Base-by-base conservation (phyloP, 2,329 filamentous ascomycete species). In the Alternaria infectoria region DNA sequence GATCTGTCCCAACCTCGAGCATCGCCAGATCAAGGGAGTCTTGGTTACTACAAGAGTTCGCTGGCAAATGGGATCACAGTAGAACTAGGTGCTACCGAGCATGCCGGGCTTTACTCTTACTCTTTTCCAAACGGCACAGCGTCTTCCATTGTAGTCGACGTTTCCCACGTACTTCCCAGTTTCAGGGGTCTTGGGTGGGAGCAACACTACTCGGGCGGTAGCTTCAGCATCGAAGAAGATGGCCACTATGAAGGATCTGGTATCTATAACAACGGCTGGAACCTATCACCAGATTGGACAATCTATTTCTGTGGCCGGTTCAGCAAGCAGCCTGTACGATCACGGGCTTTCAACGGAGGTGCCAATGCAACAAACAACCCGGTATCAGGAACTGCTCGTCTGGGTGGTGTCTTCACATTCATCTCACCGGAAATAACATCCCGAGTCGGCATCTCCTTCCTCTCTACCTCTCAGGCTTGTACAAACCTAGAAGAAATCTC, bases 191-290 rank as follows among this genome's bases (percentile, higher is more conserved):
- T 87, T 67, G 86, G 87, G 0, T 81, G 89, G 32, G 85, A 86
- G n/a, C 89, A 91, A 74, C 82, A 83, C 36, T 91, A 90, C 70
- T 81, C 87, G 6, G 85, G 85, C n/a, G 89, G 89, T 0, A 83
- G 83, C 47, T 86, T 91, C 28, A 80, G 79, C 2, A 81, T 89
- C 3, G 77, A 79, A n/a, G 69, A 75, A 0, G 83, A 86, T 44
- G 81, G 83, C 0, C 84, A 83, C 58, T 91, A 91, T 68, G 84
- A 86, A 49, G 89, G 89, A 0, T 83, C 80, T 40, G 89, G 89
- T 0, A 85, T 85, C 0, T 91, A 90, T 72, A 84, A 90, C 57
- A 89, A 90, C 72, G 88, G 89, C 13, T 91, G 89, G 89, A 91
- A 91, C 62, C 80, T 85, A 0, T 72, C 88, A 2, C 87, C 86